Evolutionary conservation across 257 asterid species (phyloP).

Genomic region (Jasminum sambac): DNA sequence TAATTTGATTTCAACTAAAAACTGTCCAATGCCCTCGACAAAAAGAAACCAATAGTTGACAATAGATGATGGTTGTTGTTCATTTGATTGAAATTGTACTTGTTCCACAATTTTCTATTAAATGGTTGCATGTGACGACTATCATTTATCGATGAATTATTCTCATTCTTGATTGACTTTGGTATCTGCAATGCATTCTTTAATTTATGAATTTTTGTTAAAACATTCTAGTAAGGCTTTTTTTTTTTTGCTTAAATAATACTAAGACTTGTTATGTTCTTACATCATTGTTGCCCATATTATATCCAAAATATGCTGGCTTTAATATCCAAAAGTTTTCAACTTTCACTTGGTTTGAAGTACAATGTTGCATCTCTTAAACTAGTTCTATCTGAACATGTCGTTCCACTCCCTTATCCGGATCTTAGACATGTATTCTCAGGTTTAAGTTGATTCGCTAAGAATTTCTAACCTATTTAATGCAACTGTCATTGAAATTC

Average conservation of each 20-base stretch:
- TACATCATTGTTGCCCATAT: neutral
- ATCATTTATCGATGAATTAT: neutral
- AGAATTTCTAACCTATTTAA: neutral
- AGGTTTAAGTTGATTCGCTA: neutral
- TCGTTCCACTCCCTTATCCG: neutral
- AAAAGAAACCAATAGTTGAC: neutral
- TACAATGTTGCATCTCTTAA: neutral
- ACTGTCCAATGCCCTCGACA: neutral
- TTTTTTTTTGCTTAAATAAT: neutral
- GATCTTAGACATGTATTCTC: neutral
- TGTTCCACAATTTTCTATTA: neutral
- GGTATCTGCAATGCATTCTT: conserved; percentile 2
- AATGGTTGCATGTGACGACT: too few relatives aligned
- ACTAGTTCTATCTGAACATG: neutral
- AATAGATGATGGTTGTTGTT: neutral
- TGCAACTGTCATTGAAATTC: neutral
- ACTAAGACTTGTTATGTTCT: neutral
- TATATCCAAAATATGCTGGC: neutral
- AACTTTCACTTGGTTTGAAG: neutral
- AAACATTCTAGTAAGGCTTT: too few relatives aligned
- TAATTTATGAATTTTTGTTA: neutral
- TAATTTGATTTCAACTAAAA: too few relatives aligned
- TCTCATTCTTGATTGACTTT: neutral
- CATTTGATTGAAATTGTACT: neutral
- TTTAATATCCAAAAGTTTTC: neutral